These are phyloP conservation scores for Colletotrichum tanaceti DNA, from an alignment of 2,329 filamentous ascomycete species.

Conservation along the genomic window DNA sequence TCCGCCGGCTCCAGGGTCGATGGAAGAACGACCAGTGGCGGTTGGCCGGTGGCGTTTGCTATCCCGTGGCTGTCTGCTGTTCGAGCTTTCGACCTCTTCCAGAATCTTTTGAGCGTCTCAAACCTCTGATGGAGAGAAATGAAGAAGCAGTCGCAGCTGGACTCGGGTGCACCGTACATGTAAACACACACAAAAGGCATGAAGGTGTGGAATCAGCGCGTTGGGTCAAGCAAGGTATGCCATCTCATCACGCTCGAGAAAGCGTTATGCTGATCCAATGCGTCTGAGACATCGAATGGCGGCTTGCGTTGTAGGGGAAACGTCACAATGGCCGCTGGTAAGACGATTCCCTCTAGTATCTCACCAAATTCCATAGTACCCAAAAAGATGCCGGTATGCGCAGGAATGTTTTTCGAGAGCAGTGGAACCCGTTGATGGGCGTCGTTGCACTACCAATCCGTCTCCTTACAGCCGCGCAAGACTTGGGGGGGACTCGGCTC, in stretches of 20 bases:
- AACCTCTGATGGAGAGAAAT: not conserved
- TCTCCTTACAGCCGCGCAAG: not conserved
- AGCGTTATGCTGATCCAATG: not conserved
- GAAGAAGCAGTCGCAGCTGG: not conserved
- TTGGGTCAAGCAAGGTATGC: not conserved
- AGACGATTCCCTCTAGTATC: not conserved
- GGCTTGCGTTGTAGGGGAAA: not conserved
- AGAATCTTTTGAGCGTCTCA: not conserved
- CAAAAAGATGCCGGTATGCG: not conserved
- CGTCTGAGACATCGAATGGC: constrained; percentile 19
- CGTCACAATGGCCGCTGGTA: not conserved
- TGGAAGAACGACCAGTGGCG: not conserved
- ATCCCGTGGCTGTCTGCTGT: not conserved
- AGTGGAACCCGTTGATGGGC: not conserved
- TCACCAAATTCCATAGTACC: not conserved
- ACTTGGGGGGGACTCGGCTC: not conserved
- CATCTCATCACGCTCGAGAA: not conserved
- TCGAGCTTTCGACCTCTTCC: no score
- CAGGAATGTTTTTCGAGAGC: not conserved
- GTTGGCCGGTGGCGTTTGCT: not conserved
- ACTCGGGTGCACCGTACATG: not conserved
- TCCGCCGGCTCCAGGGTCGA: not conserved
- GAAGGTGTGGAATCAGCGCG: not conserved
- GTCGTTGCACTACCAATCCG: not conserved
- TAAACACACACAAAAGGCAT: not conserved